Base-by-base conservation (phyloP, 2,329 filamentous ascomycete species). In the Bretziella fagacearum region DNA sequence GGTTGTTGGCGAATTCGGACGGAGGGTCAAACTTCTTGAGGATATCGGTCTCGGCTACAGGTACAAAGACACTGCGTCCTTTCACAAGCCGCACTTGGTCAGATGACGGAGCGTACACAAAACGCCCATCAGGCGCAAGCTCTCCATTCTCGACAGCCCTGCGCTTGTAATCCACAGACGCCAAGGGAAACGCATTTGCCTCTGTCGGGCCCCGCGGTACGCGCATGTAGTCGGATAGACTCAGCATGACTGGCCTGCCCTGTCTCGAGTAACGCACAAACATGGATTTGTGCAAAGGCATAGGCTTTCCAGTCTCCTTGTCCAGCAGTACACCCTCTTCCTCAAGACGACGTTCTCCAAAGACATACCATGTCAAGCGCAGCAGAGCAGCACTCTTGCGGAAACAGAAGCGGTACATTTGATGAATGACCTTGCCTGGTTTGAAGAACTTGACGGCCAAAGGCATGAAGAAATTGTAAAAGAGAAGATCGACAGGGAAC, bases 391-490 rank as follows among this genome's bases (percentile, higher is more conserved):
- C 91, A 58, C 87, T 94, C 55, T 74, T 77, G 54, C 81, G 79
- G 65, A 98, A 94, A 85, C 91, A 98, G 89, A 89, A 96, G 6
- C 78, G 79, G 59, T 94, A 98, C 69, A 95, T 80, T 47, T 72
- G 68, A 55, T 93, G 82, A 2, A 98, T 67, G 1, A 77, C 81
- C 57, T 93, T 82, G 44, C 84, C 85, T 2, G 89, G 87, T 58
- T 82, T 84, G 62, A 94, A 80, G 55, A 85, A 79, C 55, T 76
- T 81, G 54, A 96, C 76, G 10, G 87, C 79, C 42, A 94, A 65
- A 0, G 91, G 91, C 69, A 95, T 91, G 40, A 95, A 67, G 60
- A 95, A 93, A 62, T 96, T 96, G 70, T 95, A 98, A 59, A 96
- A 91, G 13, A 98, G 67, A 2, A 98, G 69, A 57, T 98, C 89